Evolutionary conservation across 345 rosid genomes (phyloP).

Genomic region (Murraya koenigii): DNA sequence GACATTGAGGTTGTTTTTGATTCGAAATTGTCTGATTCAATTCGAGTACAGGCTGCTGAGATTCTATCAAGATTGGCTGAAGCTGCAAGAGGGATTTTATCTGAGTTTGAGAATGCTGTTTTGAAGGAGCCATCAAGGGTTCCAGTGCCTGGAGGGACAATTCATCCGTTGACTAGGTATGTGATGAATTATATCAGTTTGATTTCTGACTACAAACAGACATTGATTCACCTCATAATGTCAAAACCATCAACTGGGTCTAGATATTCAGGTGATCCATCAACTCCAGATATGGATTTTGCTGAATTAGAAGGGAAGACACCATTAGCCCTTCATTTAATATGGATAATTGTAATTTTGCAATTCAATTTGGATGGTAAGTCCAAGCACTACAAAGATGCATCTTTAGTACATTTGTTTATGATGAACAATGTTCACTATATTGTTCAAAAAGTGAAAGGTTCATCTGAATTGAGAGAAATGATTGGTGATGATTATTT

Average conservation of each 20-base stretch:
- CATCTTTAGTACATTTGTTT: conserved; percentile 65
- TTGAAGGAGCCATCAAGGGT: conserved; percentile 71
- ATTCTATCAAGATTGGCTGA: conserved; percentile 77
- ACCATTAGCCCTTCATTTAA: conserved; percentile 77
- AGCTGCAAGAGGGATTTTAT: conserved; percentile 79
- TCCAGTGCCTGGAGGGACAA: conserved; percentile 86
- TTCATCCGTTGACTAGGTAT: conserved; percentile 95
- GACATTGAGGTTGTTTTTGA: conserved; percentile 79
- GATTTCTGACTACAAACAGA: conserved; percentile 88
- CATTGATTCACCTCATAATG: conserved; percentile 66
- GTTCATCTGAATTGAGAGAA: conserved; percentile 75
- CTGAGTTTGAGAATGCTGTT: conserved; percentile 82
- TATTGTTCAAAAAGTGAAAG: conserved; percentile 80
- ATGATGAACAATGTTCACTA: conserved; percentile 95
- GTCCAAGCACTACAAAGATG: conserved; percentile 76
- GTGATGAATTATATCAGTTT: conserved; percentile 93
- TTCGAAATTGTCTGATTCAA: conserved; percentile 48
- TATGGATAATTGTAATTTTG: conserved; percentile 82
- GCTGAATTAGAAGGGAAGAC: conserved; percentile 65
- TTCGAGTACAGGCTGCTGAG: conserved; percentile 76
- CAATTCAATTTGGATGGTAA: conserved; percentile 88
- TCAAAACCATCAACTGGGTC: conserved; percentile 76
- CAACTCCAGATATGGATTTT: conserved; percentile 76
- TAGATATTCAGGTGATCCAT: conserved; percentile 66
- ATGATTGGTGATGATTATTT: conserved; percentile 90